These are phyloP conservation scores for Penicillium digitatum DNA, from an alignment of 2,329 filamentous ascomycete species.

Conservation along the genomic window DNA sequence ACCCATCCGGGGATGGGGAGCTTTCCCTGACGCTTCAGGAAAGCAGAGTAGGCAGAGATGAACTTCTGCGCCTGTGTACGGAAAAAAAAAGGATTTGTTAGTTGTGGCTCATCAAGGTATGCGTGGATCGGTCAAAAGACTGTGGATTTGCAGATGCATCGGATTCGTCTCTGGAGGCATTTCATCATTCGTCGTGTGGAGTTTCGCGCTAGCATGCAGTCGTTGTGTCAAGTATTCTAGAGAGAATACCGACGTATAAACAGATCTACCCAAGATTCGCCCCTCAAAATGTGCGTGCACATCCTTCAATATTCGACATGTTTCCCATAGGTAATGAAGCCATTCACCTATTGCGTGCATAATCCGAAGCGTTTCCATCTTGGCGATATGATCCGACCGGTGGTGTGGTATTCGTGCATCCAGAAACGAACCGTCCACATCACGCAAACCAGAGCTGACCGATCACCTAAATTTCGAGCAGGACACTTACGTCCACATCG, in stretches of 20 bases:
- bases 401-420: constrained; percentile 11
- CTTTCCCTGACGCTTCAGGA: constrained; percentile 69
- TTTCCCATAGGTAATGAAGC: background rate
- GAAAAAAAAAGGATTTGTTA: constrained; percentile 22
- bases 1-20: constrained; percentile 72
- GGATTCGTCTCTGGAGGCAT: constrained; percentile 19
- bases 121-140: constrained; percentile 11
- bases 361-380: constrained; percentile 6
- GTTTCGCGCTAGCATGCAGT: constrained; percentile 2
- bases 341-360: background rate
- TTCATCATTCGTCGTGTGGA: constrained; percentile 13
- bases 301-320: constrained; percentile 4
- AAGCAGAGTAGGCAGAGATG: constrained; percentile 63
- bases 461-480: constrained; percentile 17
- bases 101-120: constrained; percentile 7
- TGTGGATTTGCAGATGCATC: constrained; percentile 19
- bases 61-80: constrained; percentile 60
- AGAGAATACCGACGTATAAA: background rate
- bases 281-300: constrained; percentile 5
- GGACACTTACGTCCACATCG: constrained; percentile 58
- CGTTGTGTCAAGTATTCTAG: background rate
- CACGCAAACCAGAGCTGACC: constrained; percentile 18
- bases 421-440: constrained; percentile 20
- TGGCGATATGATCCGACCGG: constrained; percentile 7
- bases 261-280: background rate